Evolutionary conservation across 2,329 filamentous ascomycete genomes (phyloP).

Genomic region (Neurospora crassa): DNA sequence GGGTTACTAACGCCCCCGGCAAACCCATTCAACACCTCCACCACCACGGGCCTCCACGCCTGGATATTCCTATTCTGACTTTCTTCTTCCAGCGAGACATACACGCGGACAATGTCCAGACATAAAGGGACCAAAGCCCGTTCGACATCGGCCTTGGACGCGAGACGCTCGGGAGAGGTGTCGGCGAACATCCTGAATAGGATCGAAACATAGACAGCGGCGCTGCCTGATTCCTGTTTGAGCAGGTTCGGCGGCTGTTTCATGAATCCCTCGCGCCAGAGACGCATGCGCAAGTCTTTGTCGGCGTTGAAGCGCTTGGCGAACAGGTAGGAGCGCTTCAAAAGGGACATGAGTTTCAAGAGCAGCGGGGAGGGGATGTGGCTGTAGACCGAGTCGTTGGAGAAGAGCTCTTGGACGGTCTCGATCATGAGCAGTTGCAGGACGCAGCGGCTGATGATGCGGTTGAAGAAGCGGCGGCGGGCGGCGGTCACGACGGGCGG

Average conservation of each 20-base stretch:
- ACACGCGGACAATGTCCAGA: slow-evolving; percentile 83
- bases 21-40: slow-evolving; percentile 92
- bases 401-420: slow-evolving; percentile 97
- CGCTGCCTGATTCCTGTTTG: slow-evolving; percentile 90
- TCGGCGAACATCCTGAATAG: slow-evolving; percentile 97
- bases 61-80: slow-evolving; percentile 95
- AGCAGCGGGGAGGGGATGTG: slow-evolving; percentile 88
- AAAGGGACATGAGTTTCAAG: slow-evolving; percentile 79
- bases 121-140: slow-evolving; percentile 88
- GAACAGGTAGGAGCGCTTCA: slow-evolving; percentile 96
- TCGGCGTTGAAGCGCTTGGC: slow-evolving; percentile 97
- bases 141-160: slow-evolving; percentile 75
- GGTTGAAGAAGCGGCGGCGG: slow-evolving; percentile 92
- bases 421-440: slow-evolving; percentile 98
- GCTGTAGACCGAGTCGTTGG: slow-evolving; percentile 88
- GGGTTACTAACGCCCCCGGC: slow-evolving; percentile 33
- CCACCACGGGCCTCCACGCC: slow-evolving; percentile 93
- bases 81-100: slow-evolving; percentile 82
- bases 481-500: slow-evolving; percentile 88
- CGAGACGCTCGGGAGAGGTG: slow-evolving; percentile 68
- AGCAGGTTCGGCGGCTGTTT: slow-evolving; percentile 95
- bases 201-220: slow-evolving; percentile 91
- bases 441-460: slow-evolving; percentile 97
- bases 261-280: slow-evolving; percentile 99
- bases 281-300: slow-evolving; percentile 84